These are phyloP conservation scores for Penicillium sp. DNA, from an alignment of 2,329 filamentous ascomycete species.

Conservation along the genomic window DNA sequence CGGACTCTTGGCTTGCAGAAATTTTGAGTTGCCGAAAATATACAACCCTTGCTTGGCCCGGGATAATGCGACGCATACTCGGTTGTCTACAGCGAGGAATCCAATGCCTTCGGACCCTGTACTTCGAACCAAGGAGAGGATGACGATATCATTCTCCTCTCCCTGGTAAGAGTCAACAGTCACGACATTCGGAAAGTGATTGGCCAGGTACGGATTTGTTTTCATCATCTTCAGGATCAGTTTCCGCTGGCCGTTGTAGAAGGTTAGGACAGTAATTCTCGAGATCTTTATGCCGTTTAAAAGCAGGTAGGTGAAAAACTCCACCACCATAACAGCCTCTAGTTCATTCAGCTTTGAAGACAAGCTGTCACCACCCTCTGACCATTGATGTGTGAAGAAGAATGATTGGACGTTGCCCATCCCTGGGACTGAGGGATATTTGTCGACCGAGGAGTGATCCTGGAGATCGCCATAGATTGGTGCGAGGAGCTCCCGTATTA, in stretches of 20 bases:
- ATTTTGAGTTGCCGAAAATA: constrained; percentile 72
- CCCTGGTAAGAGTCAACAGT: constrained; percentile 91
- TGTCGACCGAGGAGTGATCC: constrained; percentile 58
- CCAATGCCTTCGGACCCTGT: constrained; percentile 60
- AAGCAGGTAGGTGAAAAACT: constrained; percentile 68
- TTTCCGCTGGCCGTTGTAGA: constrained; percentile 81
- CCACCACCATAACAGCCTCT: constrained; percentile 74
- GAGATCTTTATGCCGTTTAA: constrained; percentile 60
- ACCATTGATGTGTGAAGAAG: constrained; percentile 64
- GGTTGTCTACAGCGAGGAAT: constrained; percentile 66
- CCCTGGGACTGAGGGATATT: constrained; percentile 56
- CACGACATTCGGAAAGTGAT: constrained; percentile 58
- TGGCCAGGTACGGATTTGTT: constrained; percentile 35
- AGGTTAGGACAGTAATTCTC: constrained; percentile 77
- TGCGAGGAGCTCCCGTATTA: constrained; percentile 59
- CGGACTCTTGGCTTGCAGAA: constrained; percentile 46
- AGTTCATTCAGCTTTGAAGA: constrained; percentile 65
- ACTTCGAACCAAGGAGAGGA: constrained; percentile 77
- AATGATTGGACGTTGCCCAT: constrained; percentile 61
- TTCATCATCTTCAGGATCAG: constrained; percentile 53
- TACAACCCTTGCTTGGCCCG: constrained; percentile 77
- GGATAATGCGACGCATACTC: constrained; percentile 61
- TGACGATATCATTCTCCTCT: constrained; percentile 80
- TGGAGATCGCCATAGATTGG: constrained; percentile 61
- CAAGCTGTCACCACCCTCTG: constrained; percentile 61